Conservation (phyloP, 305 asterid species). For the Ajuga reptans region DNA sequence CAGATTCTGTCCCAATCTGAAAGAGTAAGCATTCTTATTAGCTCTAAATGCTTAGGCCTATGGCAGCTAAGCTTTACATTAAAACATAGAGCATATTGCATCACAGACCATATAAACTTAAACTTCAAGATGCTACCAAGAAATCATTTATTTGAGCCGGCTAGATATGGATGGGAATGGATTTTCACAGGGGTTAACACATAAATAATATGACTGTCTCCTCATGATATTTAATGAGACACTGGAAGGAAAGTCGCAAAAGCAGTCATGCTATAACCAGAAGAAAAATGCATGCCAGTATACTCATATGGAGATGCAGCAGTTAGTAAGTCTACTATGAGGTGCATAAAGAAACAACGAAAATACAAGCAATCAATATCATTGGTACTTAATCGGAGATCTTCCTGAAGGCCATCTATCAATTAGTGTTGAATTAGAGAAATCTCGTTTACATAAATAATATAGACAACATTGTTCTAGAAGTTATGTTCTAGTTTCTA, state of each 20-base stretch:
- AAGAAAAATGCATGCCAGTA: not conserved
- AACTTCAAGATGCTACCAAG: slow-evolving; percentile 4
- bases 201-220: not conserved
- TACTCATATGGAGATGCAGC: not conserved
- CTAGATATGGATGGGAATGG: not conserved
- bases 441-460: not conserved
- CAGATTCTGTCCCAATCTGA: not conserved
- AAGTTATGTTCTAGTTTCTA: not conserved
- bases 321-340: not conserved
- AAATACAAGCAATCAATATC: too few species aligned
- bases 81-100: not conserved
- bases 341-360: not conserved
- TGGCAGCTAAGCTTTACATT: not conserved
- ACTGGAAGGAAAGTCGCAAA: not conserved
- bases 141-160: slow-evolving; percentile 1
- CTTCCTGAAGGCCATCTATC: not conserved
- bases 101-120: not conserved
- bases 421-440: not conserved
- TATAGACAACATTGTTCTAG: not conserved
- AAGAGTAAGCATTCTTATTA: slow-evolving; percentile 1
- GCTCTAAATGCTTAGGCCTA: slow-evolving; percentile 10
- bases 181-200: not conserved
- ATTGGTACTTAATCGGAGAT: not conserved
- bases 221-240: not conserved
- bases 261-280: not conserved